Evolutionary conservation across 2,329 filamentous ascomycete species (phyloP), one percentile per base, ranked within the genome.

Genomic region (Aspergillus neoniger): DNA sequence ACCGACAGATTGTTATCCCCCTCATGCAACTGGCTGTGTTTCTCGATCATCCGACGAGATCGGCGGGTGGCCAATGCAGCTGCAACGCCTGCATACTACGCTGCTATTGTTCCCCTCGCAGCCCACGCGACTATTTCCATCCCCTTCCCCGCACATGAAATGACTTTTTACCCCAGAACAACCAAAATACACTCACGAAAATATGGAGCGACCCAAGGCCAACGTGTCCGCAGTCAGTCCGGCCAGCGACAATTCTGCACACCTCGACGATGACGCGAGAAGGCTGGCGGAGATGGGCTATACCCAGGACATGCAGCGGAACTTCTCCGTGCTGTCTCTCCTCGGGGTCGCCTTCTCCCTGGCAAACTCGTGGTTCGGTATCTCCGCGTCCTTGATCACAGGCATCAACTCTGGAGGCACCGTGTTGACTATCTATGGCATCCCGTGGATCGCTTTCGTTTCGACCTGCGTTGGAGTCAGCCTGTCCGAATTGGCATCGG

Each of bases 301-400:
- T 64, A 73, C 70, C 1, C 81, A 82, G 65, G 78, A 80, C 51
- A 53, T 70, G 66, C 58, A 63, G 58, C 76, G 81, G 32, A 82
- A 83, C 59, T 82, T 80, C 69, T 79, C 76, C 23, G 75, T 82
- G 23, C 74, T 79, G 67, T 81, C 79, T 1, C 74, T 83, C 32
- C 72, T 83, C 1, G 81, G 79, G 6, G 77, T 82, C 4, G 80
- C 81, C 15, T 83, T 82, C 67, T 81, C 78, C 7, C 74, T 83
- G 53, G 81, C 80, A 15, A 83, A 83, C 63, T 81, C 79, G 0
- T 83, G 81, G 81, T 82, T 81, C 59, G 81, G 79, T 38, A 80
- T 83, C 58, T 81, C 79, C 3, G 78, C 80, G 8, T 80, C 78
- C 3, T 62, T 83, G 59, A 73, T 82, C 58, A 82, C 81, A 1